These are phyloP conservation scores for Gossypium stocksii DNA, from an alignment of 345 rosid species.

Conservation along the genomic window DNA sequence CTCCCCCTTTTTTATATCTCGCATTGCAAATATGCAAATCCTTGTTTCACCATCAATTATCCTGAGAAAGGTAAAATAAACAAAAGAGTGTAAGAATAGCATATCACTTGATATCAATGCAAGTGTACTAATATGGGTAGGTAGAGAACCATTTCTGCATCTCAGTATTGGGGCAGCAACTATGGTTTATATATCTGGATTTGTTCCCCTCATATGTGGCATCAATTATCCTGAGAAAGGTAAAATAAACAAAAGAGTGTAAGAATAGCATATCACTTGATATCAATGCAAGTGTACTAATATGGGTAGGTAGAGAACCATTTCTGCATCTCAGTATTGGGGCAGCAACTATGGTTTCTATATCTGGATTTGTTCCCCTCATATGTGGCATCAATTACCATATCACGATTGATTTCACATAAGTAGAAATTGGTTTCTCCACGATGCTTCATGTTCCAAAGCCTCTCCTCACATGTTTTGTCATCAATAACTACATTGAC, in stretches of 20 bases:
- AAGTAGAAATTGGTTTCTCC: conserved; percentile 90
- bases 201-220: conserved; percentile 93
- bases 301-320: conserved; percentile 46
- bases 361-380: conserved; percentile 96
- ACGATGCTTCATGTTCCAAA: conserved; percentile 72
- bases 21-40: conserved; percentile 81
- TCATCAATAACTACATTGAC: conserved; percentile 75
- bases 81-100: conserved; percentile 13
- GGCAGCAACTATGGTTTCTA: conserved; percentile 89
- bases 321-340: conserved; percentile 98
- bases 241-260: conserved; percentile 16
- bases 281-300: conserved; percentile 13
- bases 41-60: conserved; percentile 96
- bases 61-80: conserved; percentile 37
- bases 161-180: conserved; percentile 90
- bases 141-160: conserved; percentile 90
- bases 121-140: conserved; percentile 19
- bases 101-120: conserved; percentile 7
- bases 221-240: conserved; percentile 70
- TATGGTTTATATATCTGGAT: conserved; percentile 93
- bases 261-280: conserved; percentile 7
- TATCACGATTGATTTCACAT: conserved; percentile 85
- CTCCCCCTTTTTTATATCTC: conserved; percentile 77
- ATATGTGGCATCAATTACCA: conserved; percentile 96
- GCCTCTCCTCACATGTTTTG: conserved; percentile 91